Evolutionary conservation across 1,284 basidiomycete species (phyloP).

Genomic region (Cutaneotrichosporon sp.): DNA sequence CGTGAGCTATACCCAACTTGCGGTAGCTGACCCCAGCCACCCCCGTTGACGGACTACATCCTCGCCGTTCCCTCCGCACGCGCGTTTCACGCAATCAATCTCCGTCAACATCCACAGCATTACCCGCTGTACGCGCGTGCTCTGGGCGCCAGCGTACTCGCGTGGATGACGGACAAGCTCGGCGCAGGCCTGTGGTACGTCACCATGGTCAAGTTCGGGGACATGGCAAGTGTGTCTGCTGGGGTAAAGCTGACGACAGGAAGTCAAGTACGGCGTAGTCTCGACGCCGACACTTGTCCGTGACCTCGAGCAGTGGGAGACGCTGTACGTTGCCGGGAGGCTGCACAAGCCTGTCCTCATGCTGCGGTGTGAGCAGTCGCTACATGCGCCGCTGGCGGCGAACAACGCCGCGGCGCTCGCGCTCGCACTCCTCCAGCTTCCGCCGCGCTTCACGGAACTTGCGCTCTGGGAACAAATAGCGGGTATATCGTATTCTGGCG

Average conservation of each 20-base stretch:
- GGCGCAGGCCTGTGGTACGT: conserved; percentile 95
- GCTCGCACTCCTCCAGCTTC: conserved; percentile 64
- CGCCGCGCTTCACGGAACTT: conserved; percentile 62
- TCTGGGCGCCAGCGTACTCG: conserved; percentile 67
- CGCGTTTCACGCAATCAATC: conserved; percentile 93
- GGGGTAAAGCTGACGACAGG: conserved; percentile 50
- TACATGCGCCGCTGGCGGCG: conserved; percentile 85
- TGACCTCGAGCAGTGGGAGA: conserved; percentile 87
- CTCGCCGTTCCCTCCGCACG: conserved; percentile 85
- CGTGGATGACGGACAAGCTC: conserved; percentile 63
- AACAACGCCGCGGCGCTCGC: conserved; percentile 87
- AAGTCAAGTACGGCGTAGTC: conserved; percentile 97
- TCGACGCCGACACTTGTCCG: conserved; percentile 81
- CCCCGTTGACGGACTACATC: conserved; percentile 90
- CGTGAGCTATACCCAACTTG: conserved; percentile 19
- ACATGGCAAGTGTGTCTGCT: conserved; percentile 59
- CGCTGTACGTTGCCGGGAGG: conserved; percentile 87
- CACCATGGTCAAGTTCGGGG: conserved; percentile 74
- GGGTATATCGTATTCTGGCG: conserved; percentile 73
- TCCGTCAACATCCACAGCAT: conserved; percentile 80
- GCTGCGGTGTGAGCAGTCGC: conserved; percentile 77
- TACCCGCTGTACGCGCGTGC: conserved; percentile 81
- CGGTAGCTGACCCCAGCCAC: conserved; percentile 17
- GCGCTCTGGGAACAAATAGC: conserved; percentile 83
- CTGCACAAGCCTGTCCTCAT: conserved; percentile 96